Conservation (phyloP, 164 flowering plant genomes). For the Tetracentron sinense region DNA sequence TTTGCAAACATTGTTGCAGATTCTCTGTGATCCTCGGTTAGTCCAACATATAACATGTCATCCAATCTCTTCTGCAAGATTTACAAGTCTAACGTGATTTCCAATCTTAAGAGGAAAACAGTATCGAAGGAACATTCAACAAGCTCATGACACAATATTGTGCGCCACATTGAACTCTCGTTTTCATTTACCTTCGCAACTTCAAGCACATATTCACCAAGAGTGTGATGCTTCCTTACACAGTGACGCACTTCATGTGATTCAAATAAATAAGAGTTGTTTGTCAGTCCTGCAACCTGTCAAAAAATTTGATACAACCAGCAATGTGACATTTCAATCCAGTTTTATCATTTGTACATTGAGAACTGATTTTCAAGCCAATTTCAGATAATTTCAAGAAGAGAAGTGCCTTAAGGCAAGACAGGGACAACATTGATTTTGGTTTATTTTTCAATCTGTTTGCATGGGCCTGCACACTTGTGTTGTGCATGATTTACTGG, state of each 20-base stretch:
- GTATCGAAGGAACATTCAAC: no score
- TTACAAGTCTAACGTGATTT: slow-evolving; percentile 32
- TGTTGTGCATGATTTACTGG: no score
- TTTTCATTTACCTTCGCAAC: slow-evolving; percentile 93
- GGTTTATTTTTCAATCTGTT: not conserved
- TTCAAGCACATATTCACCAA: slow-evolving; percentile 79
- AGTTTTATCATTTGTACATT: not conserved
- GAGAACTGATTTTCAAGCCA: not conserved
- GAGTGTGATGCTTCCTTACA: slow-evolving; percentile 54
- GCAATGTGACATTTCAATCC: not conserved
- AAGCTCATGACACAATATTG: no score
- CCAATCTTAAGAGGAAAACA: slow-evolving; percentile 15
- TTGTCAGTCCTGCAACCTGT: slow-evolving; percentile 95
- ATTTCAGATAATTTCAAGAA: not conserved
- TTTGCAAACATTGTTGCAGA: slow-evolving; percentile 85
- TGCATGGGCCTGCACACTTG: no score
- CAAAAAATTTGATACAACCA: slow-evolving; percentile 12
- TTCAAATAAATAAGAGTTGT: slow-evolving; percentile 69
- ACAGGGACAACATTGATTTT: not conserved
- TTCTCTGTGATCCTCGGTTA: slow-evolving; percentile 87
- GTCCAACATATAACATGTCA: slow-evolving; percentile 89
- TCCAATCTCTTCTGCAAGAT: slow-evolving; percentile 90
- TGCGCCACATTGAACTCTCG: no score
- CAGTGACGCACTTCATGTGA: slow-evolving; percentile 85
- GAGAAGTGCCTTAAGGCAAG: not conserved